Percentiles rank a stretch among this genome's conserved stretches.
phyloP scores from a whole-genome alignment of 139 green algal species.

The Chlorella sp. region DNA sequence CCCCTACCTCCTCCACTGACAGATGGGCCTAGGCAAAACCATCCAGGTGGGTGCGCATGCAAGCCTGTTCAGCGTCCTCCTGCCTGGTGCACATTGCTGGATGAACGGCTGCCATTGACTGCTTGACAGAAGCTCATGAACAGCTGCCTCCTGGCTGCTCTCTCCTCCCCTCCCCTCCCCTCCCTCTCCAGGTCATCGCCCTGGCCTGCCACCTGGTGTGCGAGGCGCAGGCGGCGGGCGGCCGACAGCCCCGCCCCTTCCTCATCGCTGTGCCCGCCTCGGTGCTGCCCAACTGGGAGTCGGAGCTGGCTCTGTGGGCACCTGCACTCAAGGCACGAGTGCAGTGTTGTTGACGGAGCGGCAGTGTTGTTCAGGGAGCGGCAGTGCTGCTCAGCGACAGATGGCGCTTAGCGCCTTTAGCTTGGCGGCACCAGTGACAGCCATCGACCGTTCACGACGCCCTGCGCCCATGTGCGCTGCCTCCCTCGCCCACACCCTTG shows the following conservation, averaged over 20 bases:
- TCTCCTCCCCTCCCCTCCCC: too few relatives aligned
- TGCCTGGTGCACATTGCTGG: too few relatives aligned
- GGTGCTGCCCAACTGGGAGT: conserved; percentile 87
- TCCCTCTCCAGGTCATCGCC: conserved; percentile 59
- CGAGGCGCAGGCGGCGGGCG: background rate
- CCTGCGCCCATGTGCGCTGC: background rate
- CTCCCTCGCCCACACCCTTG: background rate
- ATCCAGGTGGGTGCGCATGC: conserved; percentile 63
- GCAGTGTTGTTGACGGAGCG: too few relatives aligned
- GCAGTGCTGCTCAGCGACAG: too few relatives aligned
- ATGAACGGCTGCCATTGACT: too few relatives aligned
- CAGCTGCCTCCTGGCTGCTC: too few relatives aligned
- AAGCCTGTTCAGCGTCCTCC: conserved; percentile 2
- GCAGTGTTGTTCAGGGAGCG: too few relatives aligned
- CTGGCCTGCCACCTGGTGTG: conserved; percentile 59
- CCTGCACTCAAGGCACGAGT: conserved; percentile 75
- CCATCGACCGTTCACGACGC: too few relatives aligned
- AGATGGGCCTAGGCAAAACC: conserved; percentile 88
- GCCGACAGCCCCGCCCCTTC: conserved; percentile 55
- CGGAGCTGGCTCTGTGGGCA: conserved; percentile 82
- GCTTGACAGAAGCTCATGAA: too few relatives aligned
- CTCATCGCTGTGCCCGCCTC: conserved; percentile 87
- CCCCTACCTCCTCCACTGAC: too few relatives aligned
- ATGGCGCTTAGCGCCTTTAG: too few relatives aligned
- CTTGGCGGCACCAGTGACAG: too few relatives aligned